Conservation (phyloP, 2,329 filamentous ascomycete species). For the Golovinomyces cichoracearum region DNA sequence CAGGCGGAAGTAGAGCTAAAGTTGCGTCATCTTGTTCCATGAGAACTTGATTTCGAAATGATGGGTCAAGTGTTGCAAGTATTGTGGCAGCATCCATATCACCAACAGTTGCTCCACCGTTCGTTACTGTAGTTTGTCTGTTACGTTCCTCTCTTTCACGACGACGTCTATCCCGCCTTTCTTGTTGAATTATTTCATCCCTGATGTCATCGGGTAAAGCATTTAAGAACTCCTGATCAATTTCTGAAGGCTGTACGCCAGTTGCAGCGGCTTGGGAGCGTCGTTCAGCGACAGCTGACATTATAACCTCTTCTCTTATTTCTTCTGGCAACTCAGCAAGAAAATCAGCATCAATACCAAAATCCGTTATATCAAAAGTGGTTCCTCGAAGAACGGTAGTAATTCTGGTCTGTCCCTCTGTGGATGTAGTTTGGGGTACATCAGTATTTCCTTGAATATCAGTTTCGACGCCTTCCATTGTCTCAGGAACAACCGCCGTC, state of each 20-base stretch:
- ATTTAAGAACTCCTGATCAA: constrained; percentile 81
- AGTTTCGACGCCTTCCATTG: constrained; percentile 54
- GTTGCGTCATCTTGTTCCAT: constrained; percentile 80
- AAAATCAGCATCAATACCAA: constrained; percentile 87
- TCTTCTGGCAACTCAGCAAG: constrained; percentile 94
- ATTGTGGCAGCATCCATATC: constrained; percentile 87
- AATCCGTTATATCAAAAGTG: constrained; percentile 72
- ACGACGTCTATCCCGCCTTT: constrained; percentile 66
- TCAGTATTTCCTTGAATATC: constrained; percentile 16
- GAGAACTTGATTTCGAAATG: constrained; percentile 61
- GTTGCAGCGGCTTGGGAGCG: constrained; percentile 48
- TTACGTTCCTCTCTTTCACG: constrained; percentile 62
- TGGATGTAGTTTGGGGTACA: constrained; percentile 17
- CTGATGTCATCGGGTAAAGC: constrained; percentile 77
- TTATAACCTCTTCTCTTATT: constrained; percentile 82
- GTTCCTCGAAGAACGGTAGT: constrained; percentile 66
- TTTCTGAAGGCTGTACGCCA: constrained; percentile 53
- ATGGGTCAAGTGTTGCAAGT: constrained; percentile 65
- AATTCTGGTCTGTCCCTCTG: constrained; percentile 32
- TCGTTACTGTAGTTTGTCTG: constrained; percentile 31
- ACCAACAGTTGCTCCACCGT: constrained; percentile 25
- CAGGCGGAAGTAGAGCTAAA: constrained; percentile 57
- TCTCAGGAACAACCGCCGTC: constrained; percentile 7
- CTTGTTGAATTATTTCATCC: constrained; percentile 70
- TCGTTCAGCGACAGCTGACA: constrained; percentile 62